Percentiles rank a stretch among this genome's conserved stretches.
Evolutionary conservation across 2,329 filamentous ascomycete genomes (phyloP).

Genomic region (Penicillium rolfsii): DNA sequence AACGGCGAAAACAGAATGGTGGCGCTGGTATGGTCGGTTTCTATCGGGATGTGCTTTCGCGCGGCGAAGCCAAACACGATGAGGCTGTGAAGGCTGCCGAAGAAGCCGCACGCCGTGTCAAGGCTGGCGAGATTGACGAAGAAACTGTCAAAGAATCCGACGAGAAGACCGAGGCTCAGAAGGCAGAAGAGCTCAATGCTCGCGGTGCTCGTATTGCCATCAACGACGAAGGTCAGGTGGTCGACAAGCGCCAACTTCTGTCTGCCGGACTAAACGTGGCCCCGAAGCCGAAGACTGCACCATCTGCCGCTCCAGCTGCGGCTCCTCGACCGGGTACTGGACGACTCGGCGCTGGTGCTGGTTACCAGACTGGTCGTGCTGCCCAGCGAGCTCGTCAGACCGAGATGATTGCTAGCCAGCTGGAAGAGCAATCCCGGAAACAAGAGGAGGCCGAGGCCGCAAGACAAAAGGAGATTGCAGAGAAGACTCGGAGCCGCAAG

Average conservation of each 20-base stretch:
- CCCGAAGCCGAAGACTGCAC: slow-evolving; percentile 54
- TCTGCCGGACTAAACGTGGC: slow-evolving; percentile 65
- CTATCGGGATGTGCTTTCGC: slow-evolving; percentile 62
- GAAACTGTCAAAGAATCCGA: slow-evolving; percentile 34
- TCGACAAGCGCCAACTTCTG: slow-evolving; percentile 66
- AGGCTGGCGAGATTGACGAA: slow-evolving; percentile 39
- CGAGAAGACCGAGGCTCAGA: slow-evolving; percentile 54
- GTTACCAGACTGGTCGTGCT: slow-evolving; percentile 44
- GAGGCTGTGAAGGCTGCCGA: slow-evolving; percentile 60
- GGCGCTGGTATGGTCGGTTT: slow-evolving; percentile 62
- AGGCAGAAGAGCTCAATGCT: slow-evolving; percentile 59
- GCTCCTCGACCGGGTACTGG: slow-evolving; percentile 24
- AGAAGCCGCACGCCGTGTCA: slow-evolving; percentile 42
- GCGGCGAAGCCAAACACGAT: slow-evolving; percentile 60
- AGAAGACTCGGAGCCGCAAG: slow-evolving; percentile 62
- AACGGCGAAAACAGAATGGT: slow-evolving; percentile 50
- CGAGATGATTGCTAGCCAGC: slow-evolving; percentile 62
- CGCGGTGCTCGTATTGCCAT: slow-evolving; percentile 57
- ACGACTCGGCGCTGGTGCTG: slow-evolving; percentile 30
- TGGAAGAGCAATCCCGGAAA: slow-evolving; percentile 59
- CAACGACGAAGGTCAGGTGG: slow-evolving; percentile 67
- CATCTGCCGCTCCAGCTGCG: slow-evolving; percentile 23
- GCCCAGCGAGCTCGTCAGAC: slow-evolving; percentile 60
- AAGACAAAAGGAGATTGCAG: slow-evolving; percentile 56
- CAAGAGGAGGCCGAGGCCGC: slow-evolving; percentile 62